Percentiles rank a stretch among this genome's conserved stretches.
Evolutionary conservation across 305 asterid species (phyloP).

Genomic region (Withania somnifera): DNA sequence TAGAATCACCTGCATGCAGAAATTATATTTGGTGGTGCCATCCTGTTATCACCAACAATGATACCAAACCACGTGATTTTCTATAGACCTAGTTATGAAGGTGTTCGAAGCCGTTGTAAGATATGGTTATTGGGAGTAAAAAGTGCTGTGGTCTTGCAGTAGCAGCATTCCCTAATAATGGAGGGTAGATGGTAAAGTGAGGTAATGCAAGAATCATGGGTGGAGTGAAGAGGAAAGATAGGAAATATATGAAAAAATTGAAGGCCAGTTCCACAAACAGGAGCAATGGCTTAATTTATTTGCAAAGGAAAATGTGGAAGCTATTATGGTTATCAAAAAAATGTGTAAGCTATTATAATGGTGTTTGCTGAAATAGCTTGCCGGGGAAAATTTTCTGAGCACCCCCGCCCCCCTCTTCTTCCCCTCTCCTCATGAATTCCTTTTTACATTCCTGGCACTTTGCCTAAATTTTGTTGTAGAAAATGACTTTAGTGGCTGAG

Average conservation of each 20-base stretch:
- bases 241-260: not conserved
- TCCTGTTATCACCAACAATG: not conserved
- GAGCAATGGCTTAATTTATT: not conserved
- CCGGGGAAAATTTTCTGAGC: not conserved
- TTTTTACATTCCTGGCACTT: not conserved
- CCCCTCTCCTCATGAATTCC: no score
- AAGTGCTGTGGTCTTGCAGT: not conserved
- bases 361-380: not conserved
- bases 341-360: no score
- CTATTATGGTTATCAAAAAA: no score
- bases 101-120: not conserved
- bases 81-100: not conserved
- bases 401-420: no score
- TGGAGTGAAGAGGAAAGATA: not conserved
- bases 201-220: not conserved
- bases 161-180: not conserved
- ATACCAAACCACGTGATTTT: not conserved
- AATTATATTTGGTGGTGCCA: not conserved
- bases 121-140: not conserved
- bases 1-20: constrained; percentile 1
- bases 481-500: not conserved
- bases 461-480: not conserved
- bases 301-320: not conserved
- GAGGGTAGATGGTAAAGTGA: not conserved
- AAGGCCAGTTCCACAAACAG: not conserved